Base-by-base conservation (phyloP, 371 early-diverging fungal species). In the Dentiscutata heterogama region DNA sequence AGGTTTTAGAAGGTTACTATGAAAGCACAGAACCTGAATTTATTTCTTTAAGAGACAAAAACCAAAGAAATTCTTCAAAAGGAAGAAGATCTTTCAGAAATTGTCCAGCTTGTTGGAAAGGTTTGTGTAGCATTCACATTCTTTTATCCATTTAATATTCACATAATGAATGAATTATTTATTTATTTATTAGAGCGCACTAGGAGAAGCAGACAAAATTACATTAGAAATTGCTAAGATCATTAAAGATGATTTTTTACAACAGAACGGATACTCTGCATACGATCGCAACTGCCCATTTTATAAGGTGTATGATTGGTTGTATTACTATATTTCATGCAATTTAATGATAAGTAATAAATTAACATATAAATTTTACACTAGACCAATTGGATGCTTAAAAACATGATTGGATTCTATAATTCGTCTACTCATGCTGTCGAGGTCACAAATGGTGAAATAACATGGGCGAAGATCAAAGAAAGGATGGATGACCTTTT, bases 201-300 rank as follows among this genome's bases (percentile, higher is more conserved):
- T 99, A 83, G 98, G 98, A 25, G 99, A 99, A 87, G 90, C 95
- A 22, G 99, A 99, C 89, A 99, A 99, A 94, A 97, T 99, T 86
- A 98, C 98, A 20, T 91, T 99, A 77, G 99, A 99, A 84, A 92
- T 99, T 65, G 98, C 99, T 76, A 97, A 96, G 86, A 89, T 99
- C 83, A 97, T 99, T 86, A 99, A 99, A 93, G 99, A 99, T 86
- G 99, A 99, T 88, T 99, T 99, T 90, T 91, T 99, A 89, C 99
- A 99, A 90, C 99, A 99, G 88, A 99, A 99, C 89, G 99, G 99
- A 58, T 99, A 99, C 92, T 99, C 99, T 75, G 90, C 91, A 83
- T 99, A 99, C 86, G 99, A 99, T 88, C 97, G 97, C 75, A 99
- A 95, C 93, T 99, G 99, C 88, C 99, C 99, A 46, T 99, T 99